These are phyloP conservation scores for Termitomyces sp. DNA, from an alignment of 768 basidiomycete genomes.

Conservation along the genomic window DNA sequence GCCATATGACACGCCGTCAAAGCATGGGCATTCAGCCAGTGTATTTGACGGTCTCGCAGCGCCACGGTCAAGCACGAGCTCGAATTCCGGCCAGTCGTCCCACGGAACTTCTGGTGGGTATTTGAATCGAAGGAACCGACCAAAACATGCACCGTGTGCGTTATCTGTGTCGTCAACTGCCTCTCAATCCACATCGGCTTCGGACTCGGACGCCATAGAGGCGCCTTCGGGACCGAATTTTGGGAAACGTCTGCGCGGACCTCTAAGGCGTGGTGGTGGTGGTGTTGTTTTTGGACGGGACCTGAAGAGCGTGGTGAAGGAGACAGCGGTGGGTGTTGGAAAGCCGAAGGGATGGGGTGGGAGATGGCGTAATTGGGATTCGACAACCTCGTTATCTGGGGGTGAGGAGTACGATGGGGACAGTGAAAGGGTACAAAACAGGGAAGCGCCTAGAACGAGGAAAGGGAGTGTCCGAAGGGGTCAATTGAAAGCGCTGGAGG, in stretches of 20 bases:
- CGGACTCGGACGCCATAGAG: constrained; percentile 27
- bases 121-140: constrained; percentile 25
- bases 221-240: constrained; percentile 40
- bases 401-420: constrained; percentile 17
- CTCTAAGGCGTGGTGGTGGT: constrained; percentile 31
- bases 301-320: constrained; percentile 46
- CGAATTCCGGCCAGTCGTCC: constrained; percentile 12
- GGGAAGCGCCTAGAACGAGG: constrained; percentile 8
- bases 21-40: constrained; percentile 6
- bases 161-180: constrained; percentile 53
- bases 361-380: constrained; percentile 19
- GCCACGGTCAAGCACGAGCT: constrained; percentile 10
- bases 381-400: neutral
- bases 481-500: constrained; percentile 35
- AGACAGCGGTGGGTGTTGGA: constrained; percentile 43
- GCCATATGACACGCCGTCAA: constrained; percentile 12
- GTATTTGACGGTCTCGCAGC: constrained; percentile 3
- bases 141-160: constrained; percentile 51
- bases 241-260: constrained; percentile 52
- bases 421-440: constrained; percentile 7
- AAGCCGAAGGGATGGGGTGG: constrained; percentile 15
- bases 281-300: constrained; percentile 62
- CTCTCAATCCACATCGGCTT: constrained; percentile 14
- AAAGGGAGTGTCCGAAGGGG: constrained; percentile 18
- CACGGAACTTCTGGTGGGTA: constrained; percentile 1